A percentile compares a stretch with the other conserved stretches of the same genome.
Conservation (phyloP, 176 grass and related monocot species). For the Phoenix roebelenii region DNA sequence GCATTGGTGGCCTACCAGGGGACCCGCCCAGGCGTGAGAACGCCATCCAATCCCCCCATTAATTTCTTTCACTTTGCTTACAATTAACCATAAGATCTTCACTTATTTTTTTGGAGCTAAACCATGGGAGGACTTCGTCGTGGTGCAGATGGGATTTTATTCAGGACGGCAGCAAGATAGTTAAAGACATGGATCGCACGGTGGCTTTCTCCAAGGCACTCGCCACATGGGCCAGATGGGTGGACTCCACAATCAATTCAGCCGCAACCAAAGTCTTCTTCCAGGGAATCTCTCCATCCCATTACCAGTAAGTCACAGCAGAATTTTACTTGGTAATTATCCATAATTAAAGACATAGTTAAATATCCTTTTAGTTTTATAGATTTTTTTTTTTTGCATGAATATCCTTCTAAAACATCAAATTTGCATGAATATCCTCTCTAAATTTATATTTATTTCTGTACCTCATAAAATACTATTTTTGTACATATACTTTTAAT, state of each 20-base stretch:
- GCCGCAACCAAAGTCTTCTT: slow-evolving; percentile 53
- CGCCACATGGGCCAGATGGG: slow-evolving; percentile 65
- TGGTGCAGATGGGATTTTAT: slow-evolving; percentile 68
- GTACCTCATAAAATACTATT: no score
- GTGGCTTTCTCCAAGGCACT: slow-evolving; percentile 56
- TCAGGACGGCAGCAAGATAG: slow-evolving; percentile 25
- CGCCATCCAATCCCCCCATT: not conserved
- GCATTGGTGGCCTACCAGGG: slow-evolving; percentile 86
- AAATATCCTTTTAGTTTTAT: no score
- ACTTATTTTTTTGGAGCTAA: no score
- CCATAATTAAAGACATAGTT: no score
- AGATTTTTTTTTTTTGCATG: no score
- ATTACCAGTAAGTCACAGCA: slow-evolving; percentile 38
- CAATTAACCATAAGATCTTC: no score
- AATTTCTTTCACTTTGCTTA: no score
- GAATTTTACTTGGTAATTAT: not conserved
- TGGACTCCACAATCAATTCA: slow-evolving; percentile 37
- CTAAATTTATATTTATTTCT: no score
- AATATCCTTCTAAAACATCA: no score
- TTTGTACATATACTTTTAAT: no score
- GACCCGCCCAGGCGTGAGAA: slow-evolving; percentile 35
- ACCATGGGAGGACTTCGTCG: no score
- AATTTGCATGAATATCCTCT: no score
- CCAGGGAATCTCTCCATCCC: slow-evolving; percentile 65
- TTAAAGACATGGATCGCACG: slow-evolving; percentile 68